phyloP scores from a whole-genome alignment of 441 rosid species.

The Codiaeum variegatum region DNA sequence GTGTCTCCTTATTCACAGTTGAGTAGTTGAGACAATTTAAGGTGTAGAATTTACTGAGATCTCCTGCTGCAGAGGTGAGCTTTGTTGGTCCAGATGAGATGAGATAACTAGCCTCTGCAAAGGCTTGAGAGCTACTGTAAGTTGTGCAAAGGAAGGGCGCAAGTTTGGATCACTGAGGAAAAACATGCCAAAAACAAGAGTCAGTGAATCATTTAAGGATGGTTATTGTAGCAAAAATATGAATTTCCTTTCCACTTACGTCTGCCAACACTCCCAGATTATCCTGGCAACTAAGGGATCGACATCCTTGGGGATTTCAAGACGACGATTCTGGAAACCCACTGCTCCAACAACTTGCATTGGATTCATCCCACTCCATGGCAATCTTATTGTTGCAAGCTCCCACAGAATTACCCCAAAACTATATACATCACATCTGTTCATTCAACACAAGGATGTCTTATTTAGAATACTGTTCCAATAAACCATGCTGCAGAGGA shows the following conservation, averaged over 20 bases:
- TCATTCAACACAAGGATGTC: constrained; percentile 15
- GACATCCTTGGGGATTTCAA: constrained; percentile 87
- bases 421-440: constrained; percentile 96
- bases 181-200: constrained; percentile 9
- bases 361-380: constrained; percentile 98
- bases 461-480: not conserved
- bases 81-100: constrained; percentile 46
- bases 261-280: constrained; percentile 93
- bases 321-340: constrained; percentile 94
- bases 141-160: constrained; percentile 86
- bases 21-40: constrained; percentile 27
- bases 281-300: constrained; percentile 88
- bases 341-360: constrained; percentile 99
- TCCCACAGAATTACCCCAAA: constrained; percentile 98
- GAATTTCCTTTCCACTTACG: constrained; percentile 38
- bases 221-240: not conserved
- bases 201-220: not conserved
- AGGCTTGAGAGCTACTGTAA: constrained; percentile 66
- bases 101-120: constrained; percentile 71
- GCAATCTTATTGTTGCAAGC: constrained; percentile 85
- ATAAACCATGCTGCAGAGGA: not conserved
- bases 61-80: constrained; percentile 40
- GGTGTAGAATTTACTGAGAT: constrained; percentile 61
- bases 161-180: constrained; percentile 73
- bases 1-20: constrained; percentile 42